Conservation (phyloP, 495 filamentous ascomycete species). For the Diplogelasinospora grovesii region DNA sequence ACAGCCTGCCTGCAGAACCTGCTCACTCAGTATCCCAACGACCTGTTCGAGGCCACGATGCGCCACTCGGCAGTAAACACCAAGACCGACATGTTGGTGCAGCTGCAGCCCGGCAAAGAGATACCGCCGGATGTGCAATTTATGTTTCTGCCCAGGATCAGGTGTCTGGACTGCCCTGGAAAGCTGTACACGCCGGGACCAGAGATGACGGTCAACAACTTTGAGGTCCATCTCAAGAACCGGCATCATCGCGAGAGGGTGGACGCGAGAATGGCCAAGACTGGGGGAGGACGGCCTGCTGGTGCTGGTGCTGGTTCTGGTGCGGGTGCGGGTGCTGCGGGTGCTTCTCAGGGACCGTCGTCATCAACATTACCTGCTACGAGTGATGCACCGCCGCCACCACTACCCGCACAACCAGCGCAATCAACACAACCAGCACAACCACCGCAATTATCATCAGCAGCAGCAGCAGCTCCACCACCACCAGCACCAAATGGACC, state of each 20-base stretch:
- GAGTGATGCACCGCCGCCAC: not conserved
- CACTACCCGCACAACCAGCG: not conserved
- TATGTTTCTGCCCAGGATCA: constrained; percentile 75
- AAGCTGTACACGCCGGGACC: constrained; percentile 89
- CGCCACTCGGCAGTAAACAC: constrained; percentile 70
- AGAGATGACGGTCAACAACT: constrained; percentile 75
- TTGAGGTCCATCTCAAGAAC: constrained; percentile 84
- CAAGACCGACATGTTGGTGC: constrained; percentile 50
- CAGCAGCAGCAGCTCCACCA: too few species aligned
- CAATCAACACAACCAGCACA: constrained; percentile 1
- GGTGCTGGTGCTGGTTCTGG: too few species aligned
- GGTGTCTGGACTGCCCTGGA: constrained; percentile 85
- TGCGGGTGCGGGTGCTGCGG: too few species aligned
- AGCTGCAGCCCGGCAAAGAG: constrained; percentile 41
- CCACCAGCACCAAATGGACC: too few species aligned
- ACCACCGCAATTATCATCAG: too few species aligned
- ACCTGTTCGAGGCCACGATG: constrained; percentile 83
- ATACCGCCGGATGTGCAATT: constrained; percentile 54
- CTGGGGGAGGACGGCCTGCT: not conserved
- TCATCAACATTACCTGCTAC: too few species aligned
- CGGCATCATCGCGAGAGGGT: constrained; percentile 69
- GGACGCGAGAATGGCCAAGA: constrained; percentile 10
- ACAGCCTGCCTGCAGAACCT: constrained; percentile 55
- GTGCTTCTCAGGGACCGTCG: too few species aligned
- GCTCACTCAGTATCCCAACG: constrained; percentile 58